These are phyloP conservation scores for Cryphonectria naterciae DNA, from an alignment of 2,329 filamentous ascomycete species.

Conservation along the genomic window DNA sequence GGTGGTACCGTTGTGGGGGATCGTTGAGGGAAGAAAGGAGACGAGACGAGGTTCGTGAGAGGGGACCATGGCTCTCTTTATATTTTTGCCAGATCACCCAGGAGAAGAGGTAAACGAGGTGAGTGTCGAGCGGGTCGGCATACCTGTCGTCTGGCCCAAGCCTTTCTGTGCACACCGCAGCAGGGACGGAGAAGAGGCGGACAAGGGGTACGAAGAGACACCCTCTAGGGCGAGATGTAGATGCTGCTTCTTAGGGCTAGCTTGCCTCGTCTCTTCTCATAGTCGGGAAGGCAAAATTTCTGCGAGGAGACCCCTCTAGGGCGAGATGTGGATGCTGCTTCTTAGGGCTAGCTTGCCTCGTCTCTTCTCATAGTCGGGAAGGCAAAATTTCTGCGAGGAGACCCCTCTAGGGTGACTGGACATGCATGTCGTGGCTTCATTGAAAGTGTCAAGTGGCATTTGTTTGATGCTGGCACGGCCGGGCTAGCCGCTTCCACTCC, in stretches of 20 bases:
- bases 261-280: too few species aligned
- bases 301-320: not conserved
- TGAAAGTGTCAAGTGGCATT: too few species aligned
- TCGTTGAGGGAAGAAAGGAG: not conserved
- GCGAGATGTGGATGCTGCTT: too few species aligned
- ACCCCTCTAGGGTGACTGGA: not conserved
- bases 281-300: too few species aligned
- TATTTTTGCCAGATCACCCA: not conserved
- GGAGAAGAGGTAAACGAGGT: not conserved
- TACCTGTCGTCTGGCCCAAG: not conserved
- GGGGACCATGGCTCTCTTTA: not conserved
- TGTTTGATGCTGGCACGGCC: not conserved
- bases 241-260: not conserved
- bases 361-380: too few species aligned
- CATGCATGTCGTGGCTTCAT: too few species aligned
- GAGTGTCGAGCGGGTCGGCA: not conserved
- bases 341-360: not conserved
- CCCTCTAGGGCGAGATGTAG: too few species aligned
- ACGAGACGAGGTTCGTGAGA: not conserved
- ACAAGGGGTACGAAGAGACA: too few species aligned
- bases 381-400: not conserved
- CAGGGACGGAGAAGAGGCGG: not conserved
- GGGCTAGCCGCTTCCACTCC: not conserved
- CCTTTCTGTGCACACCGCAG: not conserved
- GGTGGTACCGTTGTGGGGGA: not conserved